A percentile compares a stretch with the other conserved stretches of the same genome.
Conservation (phyloP, 176 grass and related monocot genomes). For the Eragrostis curvula region DNA sequence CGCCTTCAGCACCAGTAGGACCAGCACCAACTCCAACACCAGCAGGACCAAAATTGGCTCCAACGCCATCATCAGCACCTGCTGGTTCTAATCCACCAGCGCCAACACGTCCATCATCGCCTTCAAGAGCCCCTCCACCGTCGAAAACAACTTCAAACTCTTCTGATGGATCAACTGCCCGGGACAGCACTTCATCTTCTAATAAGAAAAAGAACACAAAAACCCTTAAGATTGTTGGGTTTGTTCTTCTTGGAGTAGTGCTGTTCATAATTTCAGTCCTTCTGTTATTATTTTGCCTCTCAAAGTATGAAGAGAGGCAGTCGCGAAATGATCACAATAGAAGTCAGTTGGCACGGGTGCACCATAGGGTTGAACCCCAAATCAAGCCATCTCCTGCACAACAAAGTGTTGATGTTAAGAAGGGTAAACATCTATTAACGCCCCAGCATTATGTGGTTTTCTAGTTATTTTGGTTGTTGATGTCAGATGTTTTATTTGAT, state of each 20-base stretch:
- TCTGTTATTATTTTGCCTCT: constrained; percentile 69
- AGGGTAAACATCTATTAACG: constrained; percentile 47
- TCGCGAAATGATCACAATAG: constrained; percentile 60
- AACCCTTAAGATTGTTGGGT: constrained; percentile 78
- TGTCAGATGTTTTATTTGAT: constrained; percentile 39
- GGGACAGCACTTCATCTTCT: constrained; percentile 47
- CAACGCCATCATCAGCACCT: constrained; percentile 49
- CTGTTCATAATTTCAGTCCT: constrained; percentile 66
- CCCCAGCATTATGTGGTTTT: constrained; percentile 12
- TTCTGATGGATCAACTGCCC: constrained; percentile 49
- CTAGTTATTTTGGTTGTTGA: neutral
- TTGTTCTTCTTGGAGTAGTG: constrained; percentile 72
- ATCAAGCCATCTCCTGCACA: constrained; percentile 51
- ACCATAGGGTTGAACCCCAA: constrained; percentile 55
- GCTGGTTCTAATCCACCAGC: constrained; percentile 25
- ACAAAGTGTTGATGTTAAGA: constrained; percentile 53
- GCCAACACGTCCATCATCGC: constrained; percentile 51
- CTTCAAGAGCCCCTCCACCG: constrained; percentile 46
- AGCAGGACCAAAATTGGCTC: constrained; percentile 49
- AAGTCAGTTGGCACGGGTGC: constrained; percentile 56
- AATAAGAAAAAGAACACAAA: constrained; percentile 56
- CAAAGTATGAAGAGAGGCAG: constrained; percentile 80
- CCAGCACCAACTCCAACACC: constrained; percentile 54
- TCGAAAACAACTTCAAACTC: constrained; percentile 35
- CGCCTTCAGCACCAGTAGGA: constrained; percentile 50